A percentile compares a stretch with the other conserved stretches of the same genome.
Evolutionary conservation across 495 filamentous ascomycete genomes (phyloP).

Genomic region (Neurospora sp.): DNA sequence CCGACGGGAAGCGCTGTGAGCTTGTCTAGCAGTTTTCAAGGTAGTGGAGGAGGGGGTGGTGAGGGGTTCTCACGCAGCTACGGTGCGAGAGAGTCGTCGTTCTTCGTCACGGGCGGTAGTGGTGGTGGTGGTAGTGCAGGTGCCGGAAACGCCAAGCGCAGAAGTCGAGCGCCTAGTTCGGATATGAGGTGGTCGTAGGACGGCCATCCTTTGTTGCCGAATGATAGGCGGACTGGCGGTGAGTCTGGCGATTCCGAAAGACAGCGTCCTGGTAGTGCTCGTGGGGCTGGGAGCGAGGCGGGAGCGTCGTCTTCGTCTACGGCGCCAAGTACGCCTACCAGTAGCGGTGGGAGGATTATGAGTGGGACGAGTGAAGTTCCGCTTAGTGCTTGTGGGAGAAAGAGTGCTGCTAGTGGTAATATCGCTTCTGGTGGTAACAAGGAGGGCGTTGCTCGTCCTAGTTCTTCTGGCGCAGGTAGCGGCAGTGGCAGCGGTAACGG

Average conservation of each 20-base stretch:
- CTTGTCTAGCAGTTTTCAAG: neutral
- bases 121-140: slow-evolving; percentile 2
- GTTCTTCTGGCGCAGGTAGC: neutral
- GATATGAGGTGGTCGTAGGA: slow-evolving; percentile 24
- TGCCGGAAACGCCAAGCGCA: slow-evolving; percentile 10
- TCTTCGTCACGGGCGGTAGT: slow-evolving; percentile 1
- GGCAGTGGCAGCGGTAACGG: neutral
- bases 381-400: neutral
- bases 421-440: neutral
- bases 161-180: slow-evolving; percentile 19
- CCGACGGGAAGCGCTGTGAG: slow-evolving; percentile 8
- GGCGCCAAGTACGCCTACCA: neutral
- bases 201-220: slow-evolving; percentile 1
- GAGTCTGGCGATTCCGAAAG: neutral
- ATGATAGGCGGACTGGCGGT: neutral
- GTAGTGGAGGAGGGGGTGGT: neutral
- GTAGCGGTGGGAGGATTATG: neutral
- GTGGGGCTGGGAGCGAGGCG: neutral
- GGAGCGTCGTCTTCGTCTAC: neutral
- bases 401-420: neutral
- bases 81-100: neutral
- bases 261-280: neutral
- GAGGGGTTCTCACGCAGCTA: neutral
- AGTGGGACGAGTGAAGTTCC: neutral
- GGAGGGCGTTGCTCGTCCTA: neutral